Evolutionary conservation across 257 asterid species (phyloP), one percentile per base, ranked within the genome.

Genomic region (Ligustrum vulgare): DNA sequence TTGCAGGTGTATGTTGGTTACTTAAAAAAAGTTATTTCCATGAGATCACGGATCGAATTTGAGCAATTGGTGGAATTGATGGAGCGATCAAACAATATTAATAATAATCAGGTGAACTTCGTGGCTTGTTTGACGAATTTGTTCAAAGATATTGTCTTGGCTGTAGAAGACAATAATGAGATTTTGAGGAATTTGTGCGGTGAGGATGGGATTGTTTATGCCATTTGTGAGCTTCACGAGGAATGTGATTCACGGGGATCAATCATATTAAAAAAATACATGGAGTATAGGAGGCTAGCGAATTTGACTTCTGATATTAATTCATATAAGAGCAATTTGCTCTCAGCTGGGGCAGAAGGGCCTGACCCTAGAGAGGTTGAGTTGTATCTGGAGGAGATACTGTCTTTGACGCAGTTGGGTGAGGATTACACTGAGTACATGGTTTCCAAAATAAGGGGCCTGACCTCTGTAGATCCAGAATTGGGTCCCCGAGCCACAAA

Each of bases 291-390:
- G 67, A 88, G 90, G 75, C 72, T 91, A 78, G 88, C 90, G 1
- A 90, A 85, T 66, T 72, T 94, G 79, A 86, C 97, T 67, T 91
- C 97, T 5, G 94, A 91, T 80, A 94, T 94, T 69, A 94, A 92
- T 87, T 89, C 96, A 32, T 90, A 91, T 74, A 90, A 92, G 90
- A 87, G 86, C 58, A 87, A 89, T 80, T 84, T 90, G 88, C 84
- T 89, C 22, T 87, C 95, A 13, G 92, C 82, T 32, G 96, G 89
- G 73, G 80, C 76, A 51, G 91, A 91, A 86, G 96, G 98, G 71
- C 99, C 98, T 0, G 97, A 94, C 67, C 98, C 97, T 13, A 83
- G 96, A 82, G 98, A 91, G 85, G 82, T 94, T 16, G 99, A 94
- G 86, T 83, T 92, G 51, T 94, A 91, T 80, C 80, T 94, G 66